These are phyloP conservation scores for Bipolaris sorokiniana DNA, from an alignment of 2,329 filamentous ascomycete species.

Conservation along the genomic window DNA sequence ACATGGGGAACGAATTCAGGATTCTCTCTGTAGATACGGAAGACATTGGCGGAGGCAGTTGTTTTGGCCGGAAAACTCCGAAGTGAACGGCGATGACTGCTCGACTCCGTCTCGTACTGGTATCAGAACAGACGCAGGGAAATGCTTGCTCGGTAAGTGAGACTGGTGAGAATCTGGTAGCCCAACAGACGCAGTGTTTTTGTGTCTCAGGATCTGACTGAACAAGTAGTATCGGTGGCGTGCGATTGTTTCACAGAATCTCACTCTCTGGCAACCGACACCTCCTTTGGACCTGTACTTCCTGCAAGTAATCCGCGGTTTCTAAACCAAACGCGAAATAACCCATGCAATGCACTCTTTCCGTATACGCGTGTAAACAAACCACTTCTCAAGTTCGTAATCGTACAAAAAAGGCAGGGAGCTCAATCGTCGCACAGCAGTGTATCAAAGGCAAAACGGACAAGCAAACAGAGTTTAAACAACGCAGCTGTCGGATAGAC, in stretches of 20 bases:
- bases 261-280: slow-evolving; percentile 16
- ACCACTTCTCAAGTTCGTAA: too few species aligned
- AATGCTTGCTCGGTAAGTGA: slow-evolving; percentile 25
- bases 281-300: neutral
- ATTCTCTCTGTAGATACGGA: slow-evolving; percentile 28
- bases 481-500: too few species aligned
- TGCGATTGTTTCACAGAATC: neutral
- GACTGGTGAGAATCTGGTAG: slow-evolving; percentile 29
- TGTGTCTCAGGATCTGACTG: slow-evolving; percentile 20
- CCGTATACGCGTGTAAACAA: too few species aligned
- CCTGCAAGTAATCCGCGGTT: too few species aligned
- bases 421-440: too few species aligned
- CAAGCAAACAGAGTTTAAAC: too few species aligned
- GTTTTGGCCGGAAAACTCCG: too few species aligned
- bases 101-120: neutral
- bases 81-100: neutral
- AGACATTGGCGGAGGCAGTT: slow-evolving; percentile 10
- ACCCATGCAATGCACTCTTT: too few species aligned
- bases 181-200: slow-evolving; percentile 32
- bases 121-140: slow-evolving; percentile 1
- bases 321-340: too few species aligned
- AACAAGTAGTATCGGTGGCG: neutral
- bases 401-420: too few species aligned
- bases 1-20: slow-evolving; percentile 39
- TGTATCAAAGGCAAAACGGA: too few species aligned